phyloP scores from a whole-genome alignment of 768 basidiomycete genomes.

The Auriscalpium microsporum region DNA sequence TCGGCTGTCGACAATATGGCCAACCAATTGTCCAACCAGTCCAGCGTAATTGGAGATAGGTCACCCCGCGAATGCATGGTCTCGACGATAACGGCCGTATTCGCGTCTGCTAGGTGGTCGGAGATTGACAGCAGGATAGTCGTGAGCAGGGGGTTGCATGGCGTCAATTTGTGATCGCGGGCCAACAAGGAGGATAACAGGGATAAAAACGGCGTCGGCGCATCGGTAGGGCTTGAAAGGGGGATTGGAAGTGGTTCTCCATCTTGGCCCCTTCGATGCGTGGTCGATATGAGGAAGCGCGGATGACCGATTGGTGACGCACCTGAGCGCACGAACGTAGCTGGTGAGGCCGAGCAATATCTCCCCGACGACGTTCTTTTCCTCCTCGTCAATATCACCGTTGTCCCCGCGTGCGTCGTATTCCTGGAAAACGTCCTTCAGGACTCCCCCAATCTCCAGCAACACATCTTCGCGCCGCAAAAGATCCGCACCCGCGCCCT shows the following conservation, averaged over 20 bases:
- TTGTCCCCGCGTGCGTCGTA: slow-evolving; percentile 43
- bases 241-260: slow-evolving; percentile 42
- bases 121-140: slow-evolving; percentile 56
- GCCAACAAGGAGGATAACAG: slow-evolving; percentile 55
- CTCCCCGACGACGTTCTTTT: slow-evolving; percentile 55
- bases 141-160: slow-evolving; percentile 54
- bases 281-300: background rate
- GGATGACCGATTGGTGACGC: slow-evolving; percentile 20
- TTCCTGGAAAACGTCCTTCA: slow-evolving; percentile 69
- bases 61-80: slow-evolving; percentile 62
- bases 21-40: slow-evolving; percentile 66
- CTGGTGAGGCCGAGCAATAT: slow-evolving; percentile 49
- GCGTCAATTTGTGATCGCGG: slow-evolving; percentile 44
- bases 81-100: slow-evolving; percentile 53
- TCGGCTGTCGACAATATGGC: slow-evolving; percentile 41
- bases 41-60: slow-evolving; percentile 60
- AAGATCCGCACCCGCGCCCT: slow-evolving; percentile 11
- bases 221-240: slow-evolving; percentile 42
- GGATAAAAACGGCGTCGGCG: slow-evolving; percentile 52
- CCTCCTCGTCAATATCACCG: slow-evolving; percentile 68
- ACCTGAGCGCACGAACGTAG: slow-evolving; percentile 55
- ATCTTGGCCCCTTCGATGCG: slow-evolving; percentile 33
- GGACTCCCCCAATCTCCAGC: slow-evolving; percentile 58
- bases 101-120: slow-evolving; percentile 59
- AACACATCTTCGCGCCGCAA: slow-evolving; percentile 34